phyloP scores from a whole-genome alignment of 495 filamentous ascomycete species.

The Bathelium albidoporum region DNA sequence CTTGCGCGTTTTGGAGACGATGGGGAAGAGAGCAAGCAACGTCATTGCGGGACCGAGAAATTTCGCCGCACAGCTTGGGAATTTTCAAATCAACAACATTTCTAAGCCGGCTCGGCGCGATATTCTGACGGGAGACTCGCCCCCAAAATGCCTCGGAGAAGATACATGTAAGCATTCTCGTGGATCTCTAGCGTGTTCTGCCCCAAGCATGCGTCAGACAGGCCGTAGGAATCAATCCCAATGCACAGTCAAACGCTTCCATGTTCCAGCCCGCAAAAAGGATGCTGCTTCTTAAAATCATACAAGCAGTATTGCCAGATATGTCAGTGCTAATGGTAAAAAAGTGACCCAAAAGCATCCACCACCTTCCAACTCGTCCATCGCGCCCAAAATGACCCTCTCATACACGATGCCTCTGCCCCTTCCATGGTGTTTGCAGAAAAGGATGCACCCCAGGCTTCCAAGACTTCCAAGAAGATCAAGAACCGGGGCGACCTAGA shows the following conservation, averaged over 20 bases:
- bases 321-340: background rate
- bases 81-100: too few relatives aligned
- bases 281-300: too few relatives aligned
- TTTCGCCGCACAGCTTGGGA: background rate
- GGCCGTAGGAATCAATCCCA: background rate
- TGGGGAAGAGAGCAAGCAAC: background rate
- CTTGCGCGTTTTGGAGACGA: background rate
- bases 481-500: slow-evolving; percentile 63
- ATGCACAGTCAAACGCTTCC: background rate
- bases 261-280: background rate
- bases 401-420: slow-evolving; percentile 76
- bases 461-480: slow-evolving; percentile 39
- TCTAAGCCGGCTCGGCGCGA: too few relatives aligned
- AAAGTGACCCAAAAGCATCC: slow-evolving; percentile 50
- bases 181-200: background rate
- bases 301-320: too few relatives aligned
- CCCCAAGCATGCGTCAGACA: background rate
- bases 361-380: slow-evolving; percentile 88
- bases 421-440: slow-evolving; percentile 69
- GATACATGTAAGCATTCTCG: slow-evolving; percentile 67
- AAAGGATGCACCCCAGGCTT: slow-evolving; percentile 29
- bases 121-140: too few relatives aligned
- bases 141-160: slow-evolving; percentile 64
- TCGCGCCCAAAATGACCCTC: slow-evolving; percentile 91
- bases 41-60: background rate